phyloP scores from a whole-genome alignment of 1,284 basidiomycete species.

The Cutaneotrichosporon daszewskae region DNA sequence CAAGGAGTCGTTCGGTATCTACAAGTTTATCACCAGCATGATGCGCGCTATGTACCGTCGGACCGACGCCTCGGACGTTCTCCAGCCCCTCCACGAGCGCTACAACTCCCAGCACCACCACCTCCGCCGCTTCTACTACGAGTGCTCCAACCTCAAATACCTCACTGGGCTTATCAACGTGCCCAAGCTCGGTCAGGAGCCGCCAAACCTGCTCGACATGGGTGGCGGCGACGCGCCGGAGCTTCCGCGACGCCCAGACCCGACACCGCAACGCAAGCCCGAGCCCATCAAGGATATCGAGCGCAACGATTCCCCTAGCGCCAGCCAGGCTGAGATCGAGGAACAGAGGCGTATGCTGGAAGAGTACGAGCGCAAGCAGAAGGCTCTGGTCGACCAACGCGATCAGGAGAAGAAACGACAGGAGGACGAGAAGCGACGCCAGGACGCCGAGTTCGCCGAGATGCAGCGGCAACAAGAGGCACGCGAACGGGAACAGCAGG shows the following conservation, averaged over 20 bases:
- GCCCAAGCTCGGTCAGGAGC: conserved; percentile 92
- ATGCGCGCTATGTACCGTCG: conserved; percentile 88
- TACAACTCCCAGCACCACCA: conserved; percentile 84
- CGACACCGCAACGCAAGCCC: conserved; percentile 40
- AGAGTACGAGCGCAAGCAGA: conserved; percentile 94
- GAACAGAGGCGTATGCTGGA: conserved; percentile 95
- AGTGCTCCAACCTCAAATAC: conserved; percentile 94
- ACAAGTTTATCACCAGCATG: conserved; percentile 96
- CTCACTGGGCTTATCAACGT: conserved; percentile 93
- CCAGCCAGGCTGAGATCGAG: conserved; percentile 70
- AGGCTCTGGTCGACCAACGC: conserved; percentile 67
- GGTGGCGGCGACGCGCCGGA: conserved; percentile 75
- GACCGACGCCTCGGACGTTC: conserved; percentile 75
- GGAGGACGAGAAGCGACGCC: conserved; percentile 69
- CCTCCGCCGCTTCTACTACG: conserved; percentile 92
- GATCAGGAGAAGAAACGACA: conserved; percentile 77
- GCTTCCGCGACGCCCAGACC: conserved; percentile 76
- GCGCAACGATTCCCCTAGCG: conserved; percentile 56
- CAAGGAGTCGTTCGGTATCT: conserved; percentile 96
- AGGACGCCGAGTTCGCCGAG: conserved; percentile 82
- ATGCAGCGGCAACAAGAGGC: conserved; percentile 59
- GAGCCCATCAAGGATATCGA: conserved; percentile 61
- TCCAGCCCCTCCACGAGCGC: conserved; percentile 77
- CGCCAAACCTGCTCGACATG: conserved; percentile 67
- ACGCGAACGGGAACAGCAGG: conserved; percentile 77